Base-by-base conservation (phyloP, 2,329 filamentous ascomycete genomes). In the Sclerotinia borealis region DNA sequence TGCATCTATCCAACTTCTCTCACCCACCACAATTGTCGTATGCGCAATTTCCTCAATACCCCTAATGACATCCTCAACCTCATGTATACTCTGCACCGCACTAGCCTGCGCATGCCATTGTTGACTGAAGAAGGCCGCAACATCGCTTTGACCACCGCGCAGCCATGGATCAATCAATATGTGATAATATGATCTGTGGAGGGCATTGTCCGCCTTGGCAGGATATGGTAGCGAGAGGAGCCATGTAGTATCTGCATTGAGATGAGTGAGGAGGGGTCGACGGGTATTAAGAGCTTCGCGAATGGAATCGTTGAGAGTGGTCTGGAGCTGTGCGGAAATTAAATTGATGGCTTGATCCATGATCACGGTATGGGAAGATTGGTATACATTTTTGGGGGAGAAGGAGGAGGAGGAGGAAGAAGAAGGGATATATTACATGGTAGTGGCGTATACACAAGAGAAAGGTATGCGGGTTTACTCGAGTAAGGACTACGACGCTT, bases 211-310 rank as follows among this genome's bases (percentile, higher is more conserved):
- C 6, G 54, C 22, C 4, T 47, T 50, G 0, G 59, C 69, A 6
- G 84, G 85, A 50, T 81, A 80, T 1, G 86, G 85, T 10, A 89
- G 77, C 65, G 86, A 85, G n/a, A 89, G 75, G 2, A 89, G 77
- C 86, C 86, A 89, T 27, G 82, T 84, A 5, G 85, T 87, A 75
- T 89, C 86, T 68, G 82, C 85, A 72, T 88, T 89, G 37, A 89
- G 78, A 73, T 89, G 86, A 59, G 84, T 82, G 10, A 90, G 78
- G 47, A 88, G 71, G 1, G 83, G 83, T 31, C 81, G 77, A 47
- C 76, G 77, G 31, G 56, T 41, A 31, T 36, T 22, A 17, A 51
- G 47, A 37, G 58, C 25, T 31, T 60, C 17, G 43, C 36, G 45
- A 13, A 60, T 60, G 34, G 58, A 60, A 15, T 49, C 36, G n/a